Conservation (phyloP, 148 eudicot species). For the Cornus suecica region DNA sequence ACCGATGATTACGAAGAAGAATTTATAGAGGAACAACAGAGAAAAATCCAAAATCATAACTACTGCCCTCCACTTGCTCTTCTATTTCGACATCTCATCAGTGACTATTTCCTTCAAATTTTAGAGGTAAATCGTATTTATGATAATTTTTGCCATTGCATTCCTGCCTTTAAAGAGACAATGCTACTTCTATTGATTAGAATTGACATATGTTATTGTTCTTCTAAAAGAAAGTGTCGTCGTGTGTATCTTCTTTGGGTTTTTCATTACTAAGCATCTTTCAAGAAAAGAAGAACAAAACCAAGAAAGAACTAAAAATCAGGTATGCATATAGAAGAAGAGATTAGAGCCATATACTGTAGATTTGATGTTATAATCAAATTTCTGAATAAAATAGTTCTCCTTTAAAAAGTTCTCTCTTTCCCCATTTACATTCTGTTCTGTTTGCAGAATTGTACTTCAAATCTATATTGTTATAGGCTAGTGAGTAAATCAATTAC, state of each 20-base stretch:
- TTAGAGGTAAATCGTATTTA: background rate
- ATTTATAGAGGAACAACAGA: background rate
- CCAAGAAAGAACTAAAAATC: background rate
- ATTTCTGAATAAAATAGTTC: background rate
- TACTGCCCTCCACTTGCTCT: background rate
- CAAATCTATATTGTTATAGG: no score
- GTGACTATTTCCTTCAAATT: background rate
- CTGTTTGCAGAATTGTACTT: background rate
- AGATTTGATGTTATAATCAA: background rate
- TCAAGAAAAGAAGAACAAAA: conserved; percentile 1
- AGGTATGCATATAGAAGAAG: conserved; percentile 2
- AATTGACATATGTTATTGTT: background rate
- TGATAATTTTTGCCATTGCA: background rate
- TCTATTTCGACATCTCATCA: background rate
- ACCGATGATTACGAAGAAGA: conserved; percentile 12
- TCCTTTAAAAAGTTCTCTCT: background rate
- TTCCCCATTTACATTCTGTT: background rate
- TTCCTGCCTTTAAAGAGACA: background rate
- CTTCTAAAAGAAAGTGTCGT: background rate
- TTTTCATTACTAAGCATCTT: background rate
- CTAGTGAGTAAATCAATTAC: background rate
- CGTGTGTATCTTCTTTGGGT: background rate
- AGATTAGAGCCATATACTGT: background rate
- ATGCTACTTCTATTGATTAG: background rate
- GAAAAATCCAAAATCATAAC: background rate